Evolutionary conservation across 2,329 filamentous ascomycete genomes (phyloP), one percentile per base, ranked within the genome.

Genomic region (Ophiostoma tasmaniense): DNA sequence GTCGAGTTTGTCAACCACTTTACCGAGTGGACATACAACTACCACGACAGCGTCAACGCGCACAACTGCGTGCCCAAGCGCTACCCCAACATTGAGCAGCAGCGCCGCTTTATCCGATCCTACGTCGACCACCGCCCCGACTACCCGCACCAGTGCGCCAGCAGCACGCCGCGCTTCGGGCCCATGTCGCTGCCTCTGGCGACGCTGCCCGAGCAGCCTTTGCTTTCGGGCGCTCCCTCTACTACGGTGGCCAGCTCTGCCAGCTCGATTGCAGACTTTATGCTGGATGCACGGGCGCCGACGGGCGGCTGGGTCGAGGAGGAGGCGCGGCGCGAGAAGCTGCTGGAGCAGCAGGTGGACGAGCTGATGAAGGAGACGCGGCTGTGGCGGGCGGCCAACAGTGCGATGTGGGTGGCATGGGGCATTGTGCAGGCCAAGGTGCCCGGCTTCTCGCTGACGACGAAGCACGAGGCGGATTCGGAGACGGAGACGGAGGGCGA

Each of bases 1-100:
- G 83, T 92, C 20, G 95, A 99, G 78, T 98, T 99, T 77, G 95
- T 93, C 70, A 99, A 99, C 77, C 95, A 99, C 79, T 99, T 99
- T 79, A 91, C 92, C 0, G 95, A 99, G 79, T 99, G 95, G 95
- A 91, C 92, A 74, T 98, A 98, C 83, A 94, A 99, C 79, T 99
- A 99, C 79, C 93, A 97, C 76, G 89, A 95, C 76, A 79, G 86
- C 2, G 80, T 82, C 35, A 80, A 79, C 39, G 82, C 92, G 0
- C 87, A 87, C 80, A 86, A 83, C 33, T 94, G 91, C 82, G 87
- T 89, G 74, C 85, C 85, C 5, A 80, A 81, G 67, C 79, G 81
- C 67, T 99, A 97, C 78, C 95, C 95, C 0, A 92, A 83, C 0
- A 79, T 83, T 0, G 90, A 93, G 69, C 90, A 97, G 77, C 95